phyloP scores from a whole-genome alignment of 2,329 filamentous ascomycete genomes.

The Aspergillus uvarum region DNA sequence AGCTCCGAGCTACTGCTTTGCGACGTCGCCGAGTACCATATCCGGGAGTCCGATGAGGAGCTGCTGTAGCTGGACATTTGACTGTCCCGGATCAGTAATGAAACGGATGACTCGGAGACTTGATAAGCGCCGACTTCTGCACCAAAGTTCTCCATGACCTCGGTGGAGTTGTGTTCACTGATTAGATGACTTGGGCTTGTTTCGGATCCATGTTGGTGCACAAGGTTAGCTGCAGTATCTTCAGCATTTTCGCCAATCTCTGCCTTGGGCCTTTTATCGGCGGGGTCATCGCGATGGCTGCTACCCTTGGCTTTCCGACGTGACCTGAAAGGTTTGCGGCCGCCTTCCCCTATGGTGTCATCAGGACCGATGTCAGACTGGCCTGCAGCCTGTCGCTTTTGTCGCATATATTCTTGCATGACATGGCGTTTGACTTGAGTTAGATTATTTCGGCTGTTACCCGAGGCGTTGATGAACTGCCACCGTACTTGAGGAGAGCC shows the following conservation, averaged over 20 bases:
- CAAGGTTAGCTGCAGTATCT: neutral
- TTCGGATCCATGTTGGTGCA: neutral
- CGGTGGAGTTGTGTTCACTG: neutral
- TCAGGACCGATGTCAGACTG: slow-evolving; percentile 7
- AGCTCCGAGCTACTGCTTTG: slow-evolving; percentile 16
- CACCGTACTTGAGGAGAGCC: slow-evolving; percentile 28
- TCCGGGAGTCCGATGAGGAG: neutral
- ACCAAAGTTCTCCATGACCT: neutral
- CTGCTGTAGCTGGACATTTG: neutral
- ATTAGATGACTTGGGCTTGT: neutral
- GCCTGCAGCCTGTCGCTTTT: slow-evolving; percentile 29
- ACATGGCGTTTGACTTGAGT: slow-evolving; percentile 46
- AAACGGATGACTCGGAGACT: neutral
- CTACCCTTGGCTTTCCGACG: slow-evolving; percentile 11
- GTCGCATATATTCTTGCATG: slow-evolving; percentile 45
- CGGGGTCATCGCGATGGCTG: neutral
- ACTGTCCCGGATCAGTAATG: neutral
- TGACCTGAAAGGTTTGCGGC: slow-evolving; percentile 9
- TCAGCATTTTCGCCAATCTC: neutral
- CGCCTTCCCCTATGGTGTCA: slow-evolving; percentile 9
- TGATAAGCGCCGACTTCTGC: neutral
- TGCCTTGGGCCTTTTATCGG: neutral
- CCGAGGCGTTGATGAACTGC: slow-evolving; percentile 44
- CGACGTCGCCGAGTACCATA: slow-evolving; percentile 5
- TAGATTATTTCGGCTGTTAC: slow-evolving; percentile 36